Conservation (phyloP, 2,329 filamentous ascomycete genomes). For the Periglandula ipomoeae region DNA sequence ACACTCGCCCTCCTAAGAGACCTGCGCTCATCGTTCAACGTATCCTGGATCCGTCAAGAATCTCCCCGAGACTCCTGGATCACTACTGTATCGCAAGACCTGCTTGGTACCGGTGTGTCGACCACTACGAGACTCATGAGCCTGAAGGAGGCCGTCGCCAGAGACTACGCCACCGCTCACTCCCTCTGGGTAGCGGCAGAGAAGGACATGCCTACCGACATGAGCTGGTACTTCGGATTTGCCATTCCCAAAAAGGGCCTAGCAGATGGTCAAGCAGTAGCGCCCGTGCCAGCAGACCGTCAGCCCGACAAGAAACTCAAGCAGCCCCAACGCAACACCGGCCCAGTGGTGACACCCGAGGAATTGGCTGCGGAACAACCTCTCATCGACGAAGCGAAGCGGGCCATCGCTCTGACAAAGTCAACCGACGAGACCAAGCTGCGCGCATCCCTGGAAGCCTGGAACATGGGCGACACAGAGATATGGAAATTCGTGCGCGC, state of each 20-base stretch:
- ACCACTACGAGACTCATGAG: constrained; percentile 57
- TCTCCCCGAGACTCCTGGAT: constrained; percentile 75
- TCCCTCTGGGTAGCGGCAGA: constrained; percentile 78
- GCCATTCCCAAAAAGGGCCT: constrained; percentile 53
- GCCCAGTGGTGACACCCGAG: constrained; percentile 40
- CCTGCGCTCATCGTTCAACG: constrained; percentile 50
- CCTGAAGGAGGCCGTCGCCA: constrained; percentile 76
- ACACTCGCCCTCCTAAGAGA: constrained; percentile 64
- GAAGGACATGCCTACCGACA: constrained; percentile 51
- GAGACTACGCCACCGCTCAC: constrained; percentile 51
- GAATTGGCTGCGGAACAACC: constrained; percentile 45
- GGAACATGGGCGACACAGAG: constrained; percentile 66
- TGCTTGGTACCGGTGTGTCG: constrained; percentile 52
- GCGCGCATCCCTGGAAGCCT: constrained; percentile 51
- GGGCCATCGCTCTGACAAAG: constrained; percentile 41
- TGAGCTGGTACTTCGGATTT: constrained; percentile 90
- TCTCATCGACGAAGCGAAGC: constrained; percentile 39
- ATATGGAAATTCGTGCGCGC: constrained; percentile 68
- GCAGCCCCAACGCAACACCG: constrained; percentile 30
- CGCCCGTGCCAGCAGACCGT: constrained; percentile 18
- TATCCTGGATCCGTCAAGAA: constrained; percentile 56
- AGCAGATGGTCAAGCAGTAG: constrained; percentile 24
- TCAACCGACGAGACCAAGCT: constrained; percentile 34
- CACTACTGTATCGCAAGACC: constrained; percentile 55
- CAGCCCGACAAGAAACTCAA: constrained; percentile 11